A percentile compares a stretch with the other conserved stretches of the same genome.
Conservation (phyloP, 495 filamentous ascomycete genomes). For the Neurospora sp. region DNA sequence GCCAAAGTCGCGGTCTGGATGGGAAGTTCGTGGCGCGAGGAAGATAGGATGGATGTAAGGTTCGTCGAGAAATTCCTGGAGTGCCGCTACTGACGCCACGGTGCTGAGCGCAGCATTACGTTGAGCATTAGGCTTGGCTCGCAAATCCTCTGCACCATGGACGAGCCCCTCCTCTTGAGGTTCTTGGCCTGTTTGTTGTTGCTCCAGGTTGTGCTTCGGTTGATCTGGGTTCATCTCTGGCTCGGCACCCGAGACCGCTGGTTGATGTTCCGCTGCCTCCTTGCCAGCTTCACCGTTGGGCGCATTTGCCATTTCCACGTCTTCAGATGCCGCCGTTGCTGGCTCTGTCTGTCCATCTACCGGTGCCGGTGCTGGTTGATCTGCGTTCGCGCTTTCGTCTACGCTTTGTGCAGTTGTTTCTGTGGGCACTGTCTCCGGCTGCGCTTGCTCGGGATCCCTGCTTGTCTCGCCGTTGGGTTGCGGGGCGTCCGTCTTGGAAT, state of each 20-base stretch:
- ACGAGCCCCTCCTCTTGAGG: not conserved
- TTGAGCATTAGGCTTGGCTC: not conserved
- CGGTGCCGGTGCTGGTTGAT: not conserved
- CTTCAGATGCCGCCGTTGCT: not conserved
- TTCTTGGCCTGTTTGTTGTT: not conserved
- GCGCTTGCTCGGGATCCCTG: not conserved
- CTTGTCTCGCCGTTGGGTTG: not conserved
- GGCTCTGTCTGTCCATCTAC: not conserved
- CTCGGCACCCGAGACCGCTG: not conserved
- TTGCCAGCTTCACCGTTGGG: not conserved
- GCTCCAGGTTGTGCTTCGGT: not conserved
- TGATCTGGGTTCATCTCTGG: not conserved
- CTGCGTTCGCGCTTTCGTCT: not conserved
- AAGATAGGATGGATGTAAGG: slow-evolving; percentile 75
- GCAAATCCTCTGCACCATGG: not conserved
- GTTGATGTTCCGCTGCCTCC: not conserved
- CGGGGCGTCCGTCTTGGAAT: not conserved
- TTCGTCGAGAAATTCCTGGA: slow-evolving; percentile 29
- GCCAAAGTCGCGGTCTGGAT: slow-evolving; percentile 69
- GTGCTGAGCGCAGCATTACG: slow-evolving; percentile 14
- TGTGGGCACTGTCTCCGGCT: not conserved
- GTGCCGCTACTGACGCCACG: slow-evolving; percentile 27
- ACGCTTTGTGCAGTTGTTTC: not conserved
- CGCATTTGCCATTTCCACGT: not conserved
- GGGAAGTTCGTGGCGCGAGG: slow-evolving; percentile 55